Evolutionary conservation across 2,329 filamentous ascomycete species (phyloP).

Genomic region (Madurella mycetomatis): DNA sequence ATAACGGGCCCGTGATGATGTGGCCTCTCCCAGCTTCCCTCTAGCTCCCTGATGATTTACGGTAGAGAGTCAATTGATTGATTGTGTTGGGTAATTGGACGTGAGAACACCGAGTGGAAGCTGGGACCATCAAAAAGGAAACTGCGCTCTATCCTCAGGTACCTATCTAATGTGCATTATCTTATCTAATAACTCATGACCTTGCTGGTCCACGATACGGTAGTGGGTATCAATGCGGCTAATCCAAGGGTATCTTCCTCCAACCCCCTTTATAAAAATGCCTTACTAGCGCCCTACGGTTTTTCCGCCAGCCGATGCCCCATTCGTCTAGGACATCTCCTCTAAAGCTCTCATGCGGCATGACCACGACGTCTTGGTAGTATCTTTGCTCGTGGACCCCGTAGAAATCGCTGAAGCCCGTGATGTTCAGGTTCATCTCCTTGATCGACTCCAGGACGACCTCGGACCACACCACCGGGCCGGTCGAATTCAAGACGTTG

Average conservation of each 20-base stretch:
- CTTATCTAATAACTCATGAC: no score
- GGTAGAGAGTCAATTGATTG: no score
- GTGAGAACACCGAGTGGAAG: no score
- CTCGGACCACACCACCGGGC: constrained; percentile 32
- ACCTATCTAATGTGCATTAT: no score
- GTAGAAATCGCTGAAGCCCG: constrained; percentile 13
- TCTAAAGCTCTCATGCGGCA: constrained; percentile 12
- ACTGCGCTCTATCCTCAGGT: no score
- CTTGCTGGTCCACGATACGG: no score
- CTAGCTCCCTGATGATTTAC: no score
- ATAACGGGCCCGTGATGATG: no score
- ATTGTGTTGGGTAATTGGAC: no score
- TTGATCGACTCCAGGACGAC: constrained; percentile 29
- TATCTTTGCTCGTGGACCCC: constrained; percentile 15
- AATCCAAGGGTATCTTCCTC: neutral
- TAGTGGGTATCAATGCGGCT: no score
- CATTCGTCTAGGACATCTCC: neutral
- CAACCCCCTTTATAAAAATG: constrained; percentile 17
- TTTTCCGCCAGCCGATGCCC: constrained; percentile 19
- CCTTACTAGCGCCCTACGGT: constrained; percentile 13
- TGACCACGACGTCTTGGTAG: constrained; percentile 15
- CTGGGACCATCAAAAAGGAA: no score
- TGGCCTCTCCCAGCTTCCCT: no score
- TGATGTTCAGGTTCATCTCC: constrained; percentile 19
- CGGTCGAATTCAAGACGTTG: constrained; percentile 32